A percentile compares a stretch with the other conserved stretches of the same genome.
These are phyloP conservation scores for Acmispon strigosus DNA, from an alignment of 306 rosid genomes.

Conservation along the genomic window DNA sequence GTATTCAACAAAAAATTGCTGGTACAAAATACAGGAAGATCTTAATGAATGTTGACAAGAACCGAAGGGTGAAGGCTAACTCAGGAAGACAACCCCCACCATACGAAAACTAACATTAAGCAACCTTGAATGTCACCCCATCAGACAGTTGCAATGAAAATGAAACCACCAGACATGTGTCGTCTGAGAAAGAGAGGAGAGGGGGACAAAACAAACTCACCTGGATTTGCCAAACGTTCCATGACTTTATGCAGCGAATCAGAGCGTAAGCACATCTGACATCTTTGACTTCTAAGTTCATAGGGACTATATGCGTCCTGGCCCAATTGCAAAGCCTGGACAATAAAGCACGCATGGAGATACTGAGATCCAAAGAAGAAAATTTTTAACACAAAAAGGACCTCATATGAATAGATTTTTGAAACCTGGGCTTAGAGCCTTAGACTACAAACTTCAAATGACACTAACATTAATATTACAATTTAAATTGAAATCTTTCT, in stretches of 20 bases:
- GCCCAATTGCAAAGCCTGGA: conserved; percentile 87
- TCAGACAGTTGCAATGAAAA: background rate
- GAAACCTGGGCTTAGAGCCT: background rate
- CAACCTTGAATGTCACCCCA: background rate
- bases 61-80: background rate
- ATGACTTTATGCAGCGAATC: conserved; percentile 89
- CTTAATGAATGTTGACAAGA: background rate
- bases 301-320: conserved; percentile 58
- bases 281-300: conserved; percentile 80
- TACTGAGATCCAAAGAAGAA: background rate
- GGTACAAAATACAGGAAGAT: background rate
- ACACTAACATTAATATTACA: background rate
- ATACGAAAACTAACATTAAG: background rate
- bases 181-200: background rate
- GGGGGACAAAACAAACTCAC: conserved; percentile 23
- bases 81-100: background rate
- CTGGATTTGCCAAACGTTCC: conserved; percentile 87
- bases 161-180: background rate
- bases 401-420: background rate
- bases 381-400: background rate
- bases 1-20: background rate
- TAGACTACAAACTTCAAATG: background rate
- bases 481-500: background rate
- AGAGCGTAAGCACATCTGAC: conserved; percentile 92
- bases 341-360: conserved; percentile 1